Evolutionary conservation across 2,329 filamentous ascomycete species (phyloP).

Genomic region (Penicillium sclerotiorum): DNA sequence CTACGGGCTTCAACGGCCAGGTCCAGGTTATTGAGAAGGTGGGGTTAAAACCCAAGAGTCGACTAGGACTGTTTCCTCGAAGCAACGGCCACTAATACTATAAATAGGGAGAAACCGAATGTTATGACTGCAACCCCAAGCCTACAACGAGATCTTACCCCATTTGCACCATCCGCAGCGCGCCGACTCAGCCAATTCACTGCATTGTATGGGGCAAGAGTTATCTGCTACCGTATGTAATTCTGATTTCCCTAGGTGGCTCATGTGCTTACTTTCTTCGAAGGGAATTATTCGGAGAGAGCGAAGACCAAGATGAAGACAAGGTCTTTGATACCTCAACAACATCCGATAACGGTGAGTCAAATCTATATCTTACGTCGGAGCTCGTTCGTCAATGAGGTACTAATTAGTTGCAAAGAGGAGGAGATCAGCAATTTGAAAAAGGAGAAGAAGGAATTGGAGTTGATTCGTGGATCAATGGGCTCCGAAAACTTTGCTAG

Average conservation of each 20-base stretch:
- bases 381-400: neutral
- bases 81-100: no score
- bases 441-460: slow-evolving; percentile 79
- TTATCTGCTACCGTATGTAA: slow-evolving; percentile 75
- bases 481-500: slow-evolving; percentile 75
- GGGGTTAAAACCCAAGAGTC: no score
- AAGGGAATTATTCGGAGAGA: slow-evolving; percentile 87
- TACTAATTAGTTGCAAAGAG: slow-evolving; percentile 40
- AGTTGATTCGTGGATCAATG: slow-evolving; percentile 78
- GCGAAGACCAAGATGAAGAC: slow-evolving; percentile 86
- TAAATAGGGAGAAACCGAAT: slow-evolving; percentile 74
- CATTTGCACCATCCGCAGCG: slow-evolving; percentile 96
- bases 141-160: slow-evolving; percentile 90
- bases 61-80: no score
- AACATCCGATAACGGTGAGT: slow-evolving; percentile 74
- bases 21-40: slow-evolving; percentile 93
- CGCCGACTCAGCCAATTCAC: slow-evolving; percentile 93
- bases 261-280: no score
- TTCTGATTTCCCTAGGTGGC: no score
- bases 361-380: no score
- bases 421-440: slow-evolving; percentile 85
- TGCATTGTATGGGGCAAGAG: slow-evolving; percentile 99
- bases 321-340: slow-evolving; percentile 76
- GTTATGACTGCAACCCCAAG: slow-evolving; percentile 93
- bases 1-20: slow-evolving; percentile 96